Conservation (phyloP, 2,329 filamentous ascomycete species). For the Paecilomyces niveus region DNA sequence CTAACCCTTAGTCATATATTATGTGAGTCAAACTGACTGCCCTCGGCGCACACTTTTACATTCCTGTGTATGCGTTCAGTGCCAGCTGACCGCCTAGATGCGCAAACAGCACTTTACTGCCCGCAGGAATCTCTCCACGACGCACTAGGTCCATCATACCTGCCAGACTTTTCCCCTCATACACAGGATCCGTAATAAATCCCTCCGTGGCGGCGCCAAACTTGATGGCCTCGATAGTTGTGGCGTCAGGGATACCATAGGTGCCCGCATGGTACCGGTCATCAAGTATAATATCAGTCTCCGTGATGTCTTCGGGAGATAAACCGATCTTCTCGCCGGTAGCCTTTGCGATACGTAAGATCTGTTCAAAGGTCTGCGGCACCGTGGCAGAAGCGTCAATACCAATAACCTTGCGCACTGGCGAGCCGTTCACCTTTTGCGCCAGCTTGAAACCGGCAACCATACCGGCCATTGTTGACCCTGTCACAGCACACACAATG, state of each 20-base stretch:
- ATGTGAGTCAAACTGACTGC: background rate
- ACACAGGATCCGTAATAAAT: conserved; percentile 69
- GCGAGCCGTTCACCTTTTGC: conserved; percentile 39
- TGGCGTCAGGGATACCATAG: conserved; percentile 58
- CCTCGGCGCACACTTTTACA: conserved; percentile 12
- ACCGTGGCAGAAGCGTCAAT: conserved; percentile 58
- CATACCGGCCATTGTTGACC: conserved; percentile 64
- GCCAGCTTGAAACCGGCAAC: conserved; percentile 64
- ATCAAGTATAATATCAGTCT: conserved; percentile 57
- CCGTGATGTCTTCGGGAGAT: conserved; percentile 51
- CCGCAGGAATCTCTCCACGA: conserved; percentile 51
- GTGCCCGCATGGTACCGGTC: conserved; percentile 59
- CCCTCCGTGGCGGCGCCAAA: conserved; percentile 62
- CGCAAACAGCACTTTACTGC: conserved; percentile 63
- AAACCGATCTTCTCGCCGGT: conserved; percentile 60
- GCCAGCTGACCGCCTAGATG: conserved; percentile 65
- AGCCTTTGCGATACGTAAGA: conserved; percentile 58
- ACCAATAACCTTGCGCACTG: conserved; percentile 53
- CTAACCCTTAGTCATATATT: background rate
- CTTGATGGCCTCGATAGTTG: conserved; percentile 60
- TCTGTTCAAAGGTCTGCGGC: conserved; percentile 56
- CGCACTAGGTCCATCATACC: conserved; percentile 63
- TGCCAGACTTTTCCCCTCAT: conserved; percentile 68
- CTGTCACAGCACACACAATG: conserved; percentile 64
- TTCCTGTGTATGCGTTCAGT: conserved; percentile 57